These are phyloP conservation scores for Paspalum vaginatum DNA, from an alignment of 176 grass and related monocot species.

Conservation along the genomic window DNA sequence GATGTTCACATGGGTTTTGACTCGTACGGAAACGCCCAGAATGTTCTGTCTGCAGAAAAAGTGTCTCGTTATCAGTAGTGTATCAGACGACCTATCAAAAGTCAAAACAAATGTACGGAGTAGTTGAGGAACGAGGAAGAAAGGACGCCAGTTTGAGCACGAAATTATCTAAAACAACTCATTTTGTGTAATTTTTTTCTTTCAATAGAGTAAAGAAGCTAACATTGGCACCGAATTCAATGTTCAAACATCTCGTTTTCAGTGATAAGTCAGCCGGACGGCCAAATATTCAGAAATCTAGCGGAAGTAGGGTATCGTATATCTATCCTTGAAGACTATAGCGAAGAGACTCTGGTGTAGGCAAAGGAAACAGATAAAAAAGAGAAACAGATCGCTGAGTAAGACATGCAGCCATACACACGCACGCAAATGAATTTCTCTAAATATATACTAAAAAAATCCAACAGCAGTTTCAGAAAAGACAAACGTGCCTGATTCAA, in stretches of 20 bases:
- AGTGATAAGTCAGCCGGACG: neutral
- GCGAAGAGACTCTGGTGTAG: neutral
- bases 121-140: neutral
- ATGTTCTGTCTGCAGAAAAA: neutral
- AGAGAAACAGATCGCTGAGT: slow-evolving; percentile 17
- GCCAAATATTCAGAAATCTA: neutral
- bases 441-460: no score
- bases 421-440: neutral
- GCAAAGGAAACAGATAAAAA: slow-evolving; percentile 28
- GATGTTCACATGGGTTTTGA: neutral
- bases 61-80: neutral
- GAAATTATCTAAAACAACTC: neutral
- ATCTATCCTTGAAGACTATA: slow-evolving; percentile 23
- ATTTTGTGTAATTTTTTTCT: neutral
- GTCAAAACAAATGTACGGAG: slow-evolving; percentile 16
- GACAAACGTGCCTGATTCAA: neutral
- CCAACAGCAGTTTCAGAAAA: neutral
- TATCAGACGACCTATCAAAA: neutral
- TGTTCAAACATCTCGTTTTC: slow-evolving; percentile 27
- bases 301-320: slow-evolving; percentile 29
- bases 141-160: neutral
- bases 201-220: slow-evolving; percentile 3
- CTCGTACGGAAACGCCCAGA: neutral
- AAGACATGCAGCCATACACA: slow-evolving; percentile 7
- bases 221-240: neutral